phyloP scores from a whole-genome alignment of 345 rosid species.

The Gossypium turneri region DNA sequence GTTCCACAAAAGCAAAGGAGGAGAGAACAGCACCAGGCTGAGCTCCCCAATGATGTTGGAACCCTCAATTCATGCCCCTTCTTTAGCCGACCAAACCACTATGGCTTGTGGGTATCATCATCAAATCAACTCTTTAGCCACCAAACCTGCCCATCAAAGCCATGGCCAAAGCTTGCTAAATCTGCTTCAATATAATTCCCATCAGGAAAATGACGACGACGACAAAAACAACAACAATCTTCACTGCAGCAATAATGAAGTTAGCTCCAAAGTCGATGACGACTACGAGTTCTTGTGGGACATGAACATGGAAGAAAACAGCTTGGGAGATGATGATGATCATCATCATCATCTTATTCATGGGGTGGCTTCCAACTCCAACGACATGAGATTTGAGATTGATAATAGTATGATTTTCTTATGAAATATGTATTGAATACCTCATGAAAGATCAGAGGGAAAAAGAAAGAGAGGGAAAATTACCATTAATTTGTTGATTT shows the following conservation, averaged over 20 bases:
- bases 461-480: not conserved
- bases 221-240: conserved; percentile 10
- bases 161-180: conserved; percentile 34
- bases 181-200: conserved; percentile 35
- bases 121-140: conserved; percentile 27
- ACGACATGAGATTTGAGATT: conserved; percentile 39
- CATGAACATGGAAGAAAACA: conserved; percentile 35
- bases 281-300: conserved; percentile 54
- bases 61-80: conserved; percentile 17
- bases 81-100: conserved; percentile 4
- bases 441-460: not conserved
- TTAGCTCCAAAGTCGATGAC: conserved; percentile 33
- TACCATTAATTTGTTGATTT: conserved; percentile 24
- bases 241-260: conserved; percentile 8
- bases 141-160: conserved; percentile 27
- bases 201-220: conserved; percentile 26
- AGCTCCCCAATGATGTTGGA: conserved; percentile 32
- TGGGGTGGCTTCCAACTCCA: conserved; percentile 38
- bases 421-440: conserved; percentile 15
- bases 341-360: not conserved
- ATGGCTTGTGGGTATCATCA: conserved; percentile 24
- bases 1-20: conserved; percentile 59
- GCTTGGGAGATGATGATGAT: conserved; percentile 19
- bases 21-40: conserved; percentile 23
- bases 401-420: conserved; percentile 38